These are phyloP conservation scores for Gossypium rotundifolium DNA, from an alignment of 345 rosid species.

Conservation along the genomic window DNA sequence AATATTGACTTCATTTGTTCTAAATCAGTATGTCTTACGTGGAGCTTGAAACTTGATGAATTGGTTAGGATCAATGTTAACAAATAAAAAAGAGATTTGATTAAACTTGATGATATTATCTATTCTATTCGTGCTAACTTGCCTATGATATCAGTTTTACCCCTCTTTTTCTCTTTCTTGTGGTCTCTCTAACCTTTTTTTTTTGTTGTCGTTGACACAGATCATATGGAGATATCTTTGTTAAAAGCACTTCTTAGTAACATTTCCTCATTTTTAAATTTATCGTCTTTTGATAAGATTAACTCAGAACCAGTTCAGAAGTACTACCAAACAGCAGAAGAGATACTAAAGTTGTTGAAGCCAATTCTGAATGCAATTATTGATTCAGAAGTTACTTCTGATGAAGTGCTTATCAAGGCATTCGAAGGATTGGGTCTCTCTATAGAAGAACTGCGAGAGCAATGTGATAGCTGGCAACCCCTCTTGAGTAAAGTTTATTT, in stretches of 20 bases:
- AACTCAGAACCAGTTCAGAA: constrained; percentile 59
- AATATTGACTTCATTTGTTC: neutral
- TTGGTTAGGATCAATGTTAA: neutral
- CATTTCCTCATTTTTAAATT: constrained; percentile 54
- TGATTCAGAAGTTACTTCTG: constrained; percentile 50
- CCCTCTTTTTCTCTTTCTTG: neutral
- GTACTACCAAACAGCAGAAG: constrained; percentile 67
- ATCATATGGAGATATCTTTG: constrained; percentile 71
- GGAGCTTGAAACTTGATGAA: neutral
- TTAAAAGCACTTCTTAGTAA: constrained; percentile 58
- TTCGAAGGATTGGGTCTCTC: constrained; percentile 61
- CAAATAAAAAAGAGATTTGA: neutral
- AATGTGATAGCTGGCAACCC: constrained; percentile 66
- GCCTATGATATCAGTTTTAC: neutral
- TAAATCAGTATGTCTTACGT: neutral
- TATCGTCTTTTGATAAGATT: constrained; percentile 51
- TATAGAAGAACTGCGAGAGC: constrained; percentile 61
- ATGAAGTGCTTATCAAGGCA: constrained; percentile 47
- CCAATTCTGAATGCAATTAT: constrained; percentile 58
- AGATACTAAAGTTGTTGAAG: constrained; percentile 63
- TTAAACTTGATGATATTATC: neutral
- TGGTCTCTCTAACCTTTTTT: neutral
- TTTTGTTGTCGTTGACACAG: constrained; percentile 30
- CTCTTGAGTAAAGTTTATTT: constrained; percentile 73
- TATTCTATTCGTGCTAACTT: neutral